Evolutionary conservation across 1,284 basidiomycete species (phyloP).

Genomic region (Xerocomus minutiporus): DNA sequence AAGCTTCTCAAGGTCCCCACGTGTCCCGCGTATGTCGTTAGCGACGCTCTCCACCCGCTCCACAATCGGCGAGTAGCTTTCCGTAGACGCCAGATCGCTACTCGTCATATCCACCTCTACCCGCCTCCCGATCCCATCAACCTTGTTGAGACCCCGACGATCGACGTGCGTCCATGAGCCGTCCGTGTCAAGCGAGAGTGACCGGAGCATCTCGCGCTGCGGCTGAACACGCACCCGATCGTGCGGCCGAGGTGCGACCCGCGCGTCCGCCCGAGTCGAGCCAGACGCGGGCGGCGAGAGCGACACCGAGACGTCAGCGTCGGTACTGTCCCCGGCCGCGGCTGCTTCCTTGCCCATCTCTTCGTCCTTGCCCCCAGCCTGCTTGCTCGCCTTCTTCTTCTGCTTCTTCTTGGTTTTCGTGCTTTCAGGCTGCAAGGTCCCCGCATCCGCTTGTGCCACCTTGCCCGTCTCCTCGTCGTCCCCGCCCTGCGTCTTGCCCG

Average conservation of each 20-base stretch:
- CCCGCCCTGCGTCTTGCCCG: no score
- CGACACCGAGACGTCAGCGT: constrained; percentile 14
- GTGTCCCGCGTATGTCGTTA: constrained; percentile 21
- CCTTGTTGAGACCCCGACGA: constrained; percentile 20
- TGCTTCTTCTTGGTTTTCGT: constrained; percentile 45
- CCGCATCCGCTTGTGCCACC: no score
- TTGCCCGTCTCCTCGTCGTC: no score
- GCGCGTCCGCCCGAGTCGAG: neutral
- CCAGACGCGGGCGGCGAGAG: neutral
- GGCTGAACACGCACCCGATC: neutral
- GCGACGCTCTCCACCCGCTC: constrained; percentile 41
- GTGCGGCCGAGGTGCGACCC: constrained; percentile 1
- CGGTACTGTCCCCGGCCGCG: constrained; percentile 16
- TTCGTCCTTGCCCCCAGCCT: constrained; percentile 13
- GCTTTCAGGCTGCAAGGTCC: neutral
- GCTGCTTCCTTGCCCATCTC: constrained; percentile 12
- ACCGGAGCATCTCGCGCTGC: constrained; percentile 9
- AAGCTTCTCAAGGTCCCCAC: constrained; percentile 27
- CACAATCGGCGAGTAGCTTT: constrained; percentile 48
- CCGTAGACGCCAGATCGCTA: constrained; percentile 53
- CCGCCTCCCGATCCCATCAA: constrained; percentile 5
- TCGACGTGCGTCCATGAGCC: constrained; percentile 51
- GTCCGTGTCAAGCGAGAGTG: constrained; percentile 35
- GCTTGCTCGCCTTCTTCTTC: constrained; percentile 40
- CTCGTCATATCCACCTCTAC: constrained; percentile 36